These are phyloP conservation scores for Cornus florida DNA, from an alignment of 148 eudicot species.

Conservation along the genomic window DNA sequence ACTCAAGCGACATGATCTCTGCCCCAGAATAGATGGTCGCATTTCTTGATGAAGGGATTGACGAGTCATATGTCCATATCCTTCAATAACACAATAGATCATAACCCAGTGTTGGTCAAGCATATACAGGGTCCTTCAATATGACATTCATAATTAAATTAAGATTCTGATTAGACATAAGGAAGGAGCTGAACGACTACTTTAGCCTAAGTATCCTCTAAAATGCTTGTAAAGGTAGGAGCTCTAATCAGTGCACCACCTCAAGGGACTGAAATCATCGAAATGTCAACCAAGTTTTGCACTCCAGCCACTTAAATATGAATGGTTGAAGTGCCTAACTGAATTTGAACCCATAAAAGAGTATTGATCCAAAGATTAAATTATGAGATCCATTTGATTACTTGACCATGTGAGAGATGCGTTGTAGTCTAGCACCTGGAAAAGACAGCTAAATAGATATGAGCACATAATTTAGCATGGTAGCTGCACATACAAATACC, in stretches of 20 bases:
- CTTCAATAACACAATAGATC: conserved; percentile 33
- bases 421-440: not conserved
- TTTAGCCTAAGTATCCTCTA: not conserved
- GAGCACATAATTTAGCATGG: not conserved
- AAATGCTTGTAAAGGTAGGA: not conserved
- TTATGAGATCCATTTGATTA: not conserved
- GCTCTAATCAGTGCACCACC: not conserved
- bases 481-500: not conserved
- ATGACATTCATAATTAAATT: too few relatives aligned
- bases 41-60: conserved; percentile 81
- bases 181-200: not conserved
- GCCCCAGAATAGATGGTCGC: conserved; percentile 99
- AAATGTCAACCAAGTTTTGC: not conserved
- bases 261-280: not conserved
- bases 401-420: not conserved
- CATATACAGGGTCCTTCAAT: not conserved
- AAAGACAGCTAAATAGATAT: conserved; percentile 6
- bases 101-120: not conserved
- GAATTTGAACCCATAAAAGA: not conserved
- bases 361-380: not conserved
- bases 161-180: not conserved
- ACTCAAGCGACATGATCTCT: conserved; percentile 93
- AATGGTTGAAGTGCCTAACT: not conserved
- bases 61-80: conserved; percentile 94
- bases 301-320: not conserved